Evolutionary conservation across 2,329 filamentous ascomycete genomes (phyloP).

Genomic region (Talaromyces pinophilus): DNA sequence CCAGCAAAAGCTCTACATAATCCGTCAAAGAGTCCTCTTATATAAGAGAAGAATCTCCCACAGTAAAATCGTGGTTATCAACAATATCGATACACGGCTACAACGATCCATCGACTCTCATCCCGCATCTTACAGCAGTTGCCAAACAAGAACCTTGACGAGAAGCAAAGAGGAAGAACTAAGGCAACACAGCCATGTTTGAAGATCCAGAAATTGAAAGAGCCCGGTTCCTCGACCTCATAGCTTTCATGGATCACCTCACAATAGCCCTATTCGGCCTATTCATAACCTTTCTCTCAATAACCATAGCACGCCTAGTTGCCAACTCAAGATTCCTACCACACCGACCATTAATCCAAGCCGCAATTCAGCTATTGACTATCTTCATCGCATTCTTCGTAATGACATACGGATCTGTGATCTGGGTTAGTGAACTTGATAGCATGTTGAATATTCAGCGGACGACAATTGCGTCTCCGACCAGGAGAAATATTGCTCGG

Average conservation of each 20-base stretch:
- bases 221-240: background rate
- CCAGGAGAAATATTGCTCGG: background rate
- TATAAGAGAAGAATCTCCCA: background rate
- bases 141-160: background rate
- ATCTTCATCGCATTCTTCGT: background rate
- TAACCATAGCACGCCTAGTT: background rate
- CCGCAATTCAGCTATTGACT: background rate
- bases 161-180: background rate
- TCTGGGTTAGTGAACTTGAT: background rate
- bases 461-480: background rate
- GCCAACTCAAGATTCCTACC: background rate
- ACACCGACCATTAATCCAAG: background rate
- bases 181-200: background rate
- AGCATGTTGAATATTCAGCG: background rate
- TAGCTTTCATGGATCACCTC: background rate
- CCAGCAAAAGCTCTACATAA: background rate
- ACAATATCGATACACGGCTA: background rate
- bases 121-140: background rate
- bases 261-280: background rate
- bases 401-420: background rate
- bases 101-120: background rate
- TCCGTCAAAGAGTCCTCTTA: background rate
- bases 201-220: background rate
- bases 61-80: background rate
- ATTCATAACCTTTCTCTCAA: background rate